Evolutionary conservation across 176 grass and related monocot genomes (phyloP).

Genomic region (Stipa capillata): DNA sequence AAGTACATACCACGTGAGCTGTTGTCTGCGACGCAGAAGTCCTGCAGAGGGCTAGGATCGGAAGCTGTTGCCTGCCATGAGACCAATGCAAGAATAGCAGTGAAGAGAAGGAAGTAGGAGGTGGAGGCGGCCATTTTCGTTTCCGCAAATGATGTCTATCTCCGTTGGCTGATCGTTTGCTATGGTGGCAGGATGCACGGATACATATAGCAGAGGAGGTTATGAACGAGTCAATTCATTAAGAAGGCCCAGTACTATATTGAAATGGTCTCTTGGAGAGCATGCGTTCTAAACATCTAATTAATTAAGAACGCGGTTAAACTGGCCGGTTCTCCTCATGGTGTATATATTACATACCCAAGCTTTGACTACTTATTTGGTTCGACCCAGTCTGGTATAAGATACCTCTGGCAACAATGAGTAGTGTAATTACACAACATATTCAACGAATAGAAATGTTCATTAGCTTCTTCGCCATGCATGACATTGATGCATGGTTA

Average conservation of each 20-base stretch:
- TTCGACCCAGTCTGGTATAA: neutral
- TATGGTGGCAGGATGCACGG: no score
- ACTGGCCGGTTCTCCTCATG: neutral
- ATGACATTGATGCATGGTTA: neutral
- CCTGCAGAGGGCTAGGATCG: neutral
- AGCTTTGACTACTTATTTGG: neutral
- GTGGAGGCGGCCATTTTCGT: neutral
- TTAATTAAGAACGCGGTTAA: no score
- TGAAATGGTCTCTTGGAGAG: neutral
- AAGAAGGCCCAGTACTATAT: neutral
- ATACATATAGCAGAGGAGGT: no score
- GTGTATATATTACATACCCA: neutral
- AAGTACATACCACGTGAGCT: neutral
- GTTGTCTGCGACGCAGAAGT: neutral
- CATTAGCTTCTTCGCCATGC: neutral
- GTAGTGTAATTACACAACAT: neutral
- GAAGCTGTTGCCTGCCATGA: neutral
- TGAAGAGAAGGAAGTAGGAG: neutral
- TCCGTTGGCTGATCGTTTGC: neutral
- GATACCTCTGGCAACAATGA: neutral
- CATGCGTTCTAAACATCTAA: no score
- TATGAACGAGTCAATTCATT: neutral
- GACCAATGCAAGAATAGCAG: neutral
- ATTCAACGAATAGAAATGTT: neutral
- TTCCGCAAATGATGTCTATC: neutral